A percentile compares a stretch with the other conserved stretches of the same genome.
Conservation (phyloP, 176 grass and related monocot species). For the Typha latifolia region DNA sequence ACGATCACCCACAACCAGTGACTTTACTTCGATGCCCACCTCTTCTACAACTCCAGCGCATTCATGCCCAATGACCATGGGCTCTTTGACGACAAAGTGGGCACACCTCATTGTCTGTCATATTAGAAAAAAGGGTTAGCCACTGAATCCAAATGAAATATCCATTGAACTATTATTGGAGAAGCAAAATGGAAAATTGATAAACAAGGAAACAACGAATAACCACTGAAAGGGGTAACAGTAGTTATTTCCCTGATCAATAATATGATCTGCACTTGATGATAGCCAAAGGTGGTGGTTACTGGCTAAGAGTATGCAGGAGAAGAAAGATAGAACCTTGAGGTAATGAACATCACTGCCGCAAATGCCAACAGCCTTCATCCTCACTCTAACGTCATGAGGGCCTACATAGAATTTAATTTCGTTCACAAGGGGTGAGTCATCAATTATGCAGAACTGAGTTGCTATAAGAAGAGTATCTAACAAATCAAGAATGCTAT, state of each 20-base stretch:
- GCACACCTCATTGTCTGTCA: constrained; percentile 53
- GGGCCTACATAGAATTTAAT: constrained; percentile 33
- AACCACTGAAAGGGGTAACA: too few relatives aligned
- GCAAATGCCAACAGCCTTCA: constrained; percentile 95
- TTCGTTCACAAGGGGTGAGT: not conserved
- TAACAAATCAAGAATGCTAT: not conserved
- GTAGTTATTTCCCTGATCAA: too few relatives aligned
- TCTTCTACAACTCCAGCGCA: constrained; percentile 84
- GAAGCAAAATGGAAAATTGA: too few relatives aligned
- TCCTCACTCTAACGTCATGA: constrained; percentile 64
- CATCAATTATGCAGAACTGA: not conserved
- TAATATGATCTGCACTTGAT: not conserved
- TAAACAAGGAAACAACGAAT: too few relatives aligned
- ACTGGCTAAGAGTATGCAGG: not conserved
- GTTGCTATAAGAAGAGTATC: not conserved
- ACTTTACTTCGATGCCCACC: constrained; percentile 49
- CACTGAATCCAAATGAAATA: too few relatives aligned
- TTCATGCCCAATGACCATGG: constrained; percentile 96
- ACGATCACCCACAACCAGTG: constrained; percentile 47
- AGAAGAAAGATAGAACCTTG: constrained; percentile 41
- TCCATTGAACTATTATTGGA: too few relatives aligned
- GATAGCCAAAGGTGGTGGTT: not conserved
- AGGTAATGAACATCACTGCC: constrained; percentile 97
- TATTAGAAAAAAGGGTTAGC: not conserved
- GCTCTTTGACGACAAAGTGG: constrained; percentile 80